Conservation (phyloP, 371 early-diverging fungal species). For the Cokeromyces recurvatus region DNA sequence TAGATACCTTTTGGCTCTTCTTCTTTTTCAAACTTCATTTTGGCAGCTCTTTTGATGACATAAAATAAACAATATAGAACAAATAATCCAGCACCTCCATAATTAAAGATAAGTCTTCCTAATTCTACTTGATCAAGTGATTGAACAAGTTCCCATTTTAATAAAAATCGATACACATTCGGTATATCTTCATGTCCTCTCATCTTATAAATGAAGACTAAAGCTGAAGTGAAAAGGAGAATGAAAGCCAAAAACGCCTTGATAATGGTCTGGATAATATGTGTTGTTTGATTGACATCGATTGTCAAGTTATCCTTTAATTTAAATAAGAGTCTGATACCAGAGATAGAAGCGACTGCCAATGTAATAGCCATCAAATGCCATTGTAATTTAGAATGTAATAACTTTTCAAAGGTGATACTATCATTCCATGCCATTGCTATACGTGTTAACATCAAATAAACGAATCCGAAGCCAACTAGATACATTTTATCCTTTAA, state of each 20-base stretch:
- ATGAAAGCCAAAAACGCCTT: conserved; percentile 11
- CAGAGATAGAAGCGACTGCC: neutral
- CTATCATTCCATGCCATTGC: conserved; percentile 10
- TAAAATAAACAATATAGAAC: conserved; percentile 26
- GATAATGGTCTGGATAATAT: conserved; percentile 19
- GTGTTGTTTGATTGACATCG: conserved; percentile 21
- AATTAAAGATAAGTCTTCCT: conserved; percentile 39
- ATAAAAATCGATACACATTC: conserved; percentile 9
- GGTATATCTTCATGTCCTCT: conserved; percentile 6
- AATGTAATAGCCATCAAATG: conserved; percentile 15
- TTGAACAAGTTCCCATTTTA: conserved; percentile 19
- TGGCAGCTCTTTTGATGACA: conserved; percentile 24
- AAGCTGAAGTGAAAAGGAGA: conserved; percentile 9
- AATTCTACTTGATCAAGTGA: conserved; percentile 27
- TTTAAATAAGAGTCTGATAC: conserved; percentile 1
- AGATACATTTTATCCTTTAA: neutral
- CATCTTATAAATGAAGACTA: conserved; percentile 33
- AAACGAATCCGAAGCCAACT: neutral
- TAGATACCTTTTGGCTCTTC: no score
- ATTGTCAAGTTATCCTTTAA: conserved; percentile 4
- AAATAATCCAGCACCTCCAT: conserved; percentile 26
- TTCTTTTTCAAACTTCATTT: no score
- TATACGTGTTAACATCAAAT: conserved; percentile 7
- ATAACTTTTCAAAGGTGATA: neutral
- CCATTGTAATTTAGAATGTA: conserved; percentile 11